Base-by-base conservation (phyloP, 1,284 basidiomycete species). In the Boletus coffeatus region DNA sequence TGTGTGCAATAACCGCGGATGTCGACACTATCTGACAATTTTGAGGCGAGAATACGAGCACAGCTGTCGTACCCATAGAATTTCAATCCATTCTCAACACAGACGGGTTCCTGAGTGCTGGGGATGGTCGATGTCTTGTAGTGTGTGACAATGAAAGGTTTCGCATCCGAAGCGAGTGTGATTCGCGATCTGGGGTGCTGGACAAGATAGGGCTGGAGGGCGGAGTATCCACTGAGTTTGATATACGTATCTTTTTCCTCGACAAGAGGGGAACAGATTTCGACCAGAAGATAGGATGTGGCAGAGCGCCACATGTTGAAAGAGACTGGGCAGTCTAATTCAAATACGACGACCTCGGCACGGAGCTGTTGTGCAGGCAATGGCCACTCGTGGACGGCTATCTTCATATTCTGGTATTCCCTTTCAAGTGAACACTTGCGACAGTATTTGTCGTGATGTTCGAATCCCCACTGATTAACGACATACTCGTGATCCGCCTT, bases 351-450 rank as follows among this genome's bases (percentile, higher is more conserved):
- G 0, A 63, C 65, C 58, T 75, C 67, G 0, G 74, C 75, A 1
- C 59, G 25, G 1, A 70, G 46, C 3, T 29, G 2, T 11, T 29
- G 50, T 0, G 61, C 39, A 0, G 83, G 81, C 41, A 85, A 67
- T 0, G 82, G 83, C 83, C 81, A 83, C 61, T 85, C 83, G 53
- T 81, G 71, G 4, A 80, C 65, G 0, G 48, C 2, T 48, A 84
- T 82, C 0, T 43, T 10, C 67, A 83, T 66, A 0, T 9, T 43
- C 0, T 21, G 25, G 0, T 70, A 68, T 55, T 70, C 10, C 1
- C 46, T 37, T 37, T 74, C 60, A 4, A 76, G 64, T 1, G 2
- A 2, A 60, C 83, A 84, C 59, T 74, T 79, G 1, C 0, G 9
- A 62, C 79, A 78, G 0, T n/a, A 9, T 0, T 21, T 56, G 2